Evolutionary conservation across 192 early-diverging fungal species (phyloP), one percentile per base, ranked within the genome.

Genomic region (Physocladia obscura): DNA sequence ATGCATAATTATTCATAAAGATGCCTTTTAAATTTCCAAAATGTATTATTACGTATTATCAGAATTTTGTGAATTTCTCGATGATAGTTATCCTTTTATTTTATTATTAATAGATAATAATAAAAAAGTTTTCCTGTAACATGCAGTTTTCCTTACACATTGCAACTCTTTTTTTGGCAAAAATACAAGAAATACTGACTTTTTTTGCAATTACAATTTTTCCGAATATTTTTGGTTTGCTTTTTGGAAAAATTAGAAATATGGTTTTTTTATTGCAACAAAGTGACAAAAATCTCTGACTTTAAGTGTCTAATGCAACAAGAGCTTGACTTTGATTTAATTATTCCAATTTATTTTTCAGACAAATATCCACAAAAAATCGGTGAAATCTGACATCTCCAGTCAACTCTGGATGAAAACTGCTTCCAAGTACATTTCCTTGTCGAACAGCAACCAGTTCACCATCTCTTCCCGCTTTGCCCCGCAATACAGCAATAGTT

Each of bases 351-450:
- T 38, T 59, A 8, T 32, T 17, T 32, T 59, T 6, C 17, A 59
- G 38, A 52, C 75, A 61, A 52, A 81, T 62, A n/a, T 74, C 70
- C 6, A 83, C 51, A 91, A 97, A 98, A 79, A 89, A 95, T 56
- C 77, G 76, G 75, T 98, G 97, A 81, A 95, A 89, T 26, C 95
- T 77, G 69, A 83, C 84, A 76, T 99, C 97, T 15, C 71, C 65
- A 4, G 97, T 99, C 57, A 99, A 81, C 74, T 99, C 97, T 0
- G 97, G 97, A 69, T 99, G 97, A 84, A 99, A 99, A 39, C 93
- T 87, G 0, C 93, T 94, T 47, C 89, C 97, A 34, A 99, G 75
- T 21, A 98, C 73, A 47, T 93, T 84, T 50, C 85, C 90, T 67
- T 97, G 93, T 65, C 81, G 84, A 27, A 99, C 95, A 1, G 97